Conservation (phyloP, 2,329 filamentous ascomycete species). For the Paraconiothyrium brasiliense region DNA sequence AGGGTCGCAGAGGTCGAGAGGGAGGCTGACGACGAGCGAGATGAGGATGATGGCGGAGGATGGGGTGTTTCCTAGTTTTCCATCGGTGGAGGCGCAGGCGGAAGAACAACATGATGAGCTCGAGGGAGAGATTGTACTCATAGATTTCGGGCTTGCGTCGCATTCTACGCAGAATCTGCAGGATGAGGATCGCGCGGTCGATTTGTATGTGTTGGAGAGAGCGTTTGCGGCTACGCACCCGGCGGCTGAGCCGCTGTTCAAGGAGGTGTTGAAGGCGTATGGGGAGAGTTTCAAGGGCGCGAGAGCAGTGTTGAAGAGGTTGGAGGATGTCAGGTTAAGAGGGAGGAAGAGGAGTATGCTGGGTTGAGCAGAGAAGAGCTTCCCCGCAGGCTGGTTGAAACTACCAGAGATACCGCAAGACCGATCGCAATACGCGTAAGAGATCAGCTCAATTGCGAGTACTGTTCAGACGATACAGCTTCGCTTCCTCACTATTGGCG, state of each 20-base stretch:
- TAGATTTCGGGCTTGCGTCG: slow-evolving; percentile 82
- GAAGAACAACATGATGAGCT: slow-evolving; percentile 35
- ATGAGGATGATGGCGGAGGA: slow-evolving; percentile 35
- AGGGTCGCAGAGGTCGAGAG: slow-evolving; percentile 7
- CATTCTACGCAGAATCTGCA: slow-evolving; percentile 76
- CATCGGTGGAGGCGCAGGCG: slow-evolving; percentile 15
- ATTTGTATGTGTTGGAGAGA: slow-evolving; percentile 93
- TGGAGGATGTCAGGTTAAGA: slow-evolving; percentile 93
- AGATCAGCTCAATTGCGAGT: too few relatives aligned
- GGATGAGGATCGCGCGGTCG: slow-evolving; percentile 94
- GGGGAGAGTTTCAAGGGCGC: slow-evolving; percentile 78
- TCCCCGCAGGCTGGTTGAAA: too few relatives aligned
- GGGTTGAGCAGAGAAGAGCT: slow-evolving; percentile 61
- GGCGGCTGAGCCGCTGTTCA: slow-evolving; percentile 78
- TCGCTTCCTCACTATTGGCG: not conserved
- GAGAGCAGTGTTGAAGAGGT: slow-evolving; percentile 75
- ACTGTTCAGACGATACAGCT: not conserved
- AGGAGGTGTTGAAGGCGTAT: slow-evolving; percentile 79
- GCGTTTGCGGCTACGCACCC: slow-evolving; percentile 97
- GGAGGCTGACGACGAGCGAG: slow-evolving; percentile 32
- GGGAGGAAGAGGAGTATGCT: slow-evolving; percentile 98
- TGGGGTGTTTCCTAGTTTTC: slow-evolving; percentile 13
- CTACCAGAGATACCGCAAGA: too few relatives aligned
- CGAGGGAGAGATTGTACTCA: slow-evolving; percentile 83
- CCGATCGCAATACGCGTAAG: too few relatives aligned